A percentile compares a stretch with the other conserved stretches of the same genome.
phyloP scores from a whole-genome alignment of 176 grass and related monocot species.

The Paspalum vaginatum region DNA sequence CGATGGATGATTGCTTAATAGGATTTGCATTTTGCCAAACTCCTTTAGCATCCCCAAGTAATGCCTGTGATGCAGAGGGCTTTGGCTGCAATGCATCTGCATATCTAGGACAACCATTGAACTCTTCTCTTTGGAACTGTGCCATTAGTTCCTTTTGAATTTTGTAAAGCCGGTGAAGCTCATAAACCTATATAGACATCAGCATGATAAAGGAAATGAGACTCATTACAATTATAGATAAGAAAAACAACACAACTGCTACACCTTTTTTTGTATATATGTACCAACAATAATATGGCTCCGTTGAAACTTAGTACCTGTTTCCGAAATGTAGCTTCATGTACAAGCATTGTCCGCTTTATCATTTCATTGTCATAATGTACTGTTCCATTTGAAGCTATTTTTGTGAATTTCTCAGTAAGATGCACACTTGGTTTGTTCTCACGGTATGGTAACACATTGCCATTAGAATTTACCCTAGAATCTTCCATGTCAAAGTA shows the following conservation, averaged over 20 bases:
- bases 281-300: not conserved
- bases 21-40: slow-evolving; percentile 17
- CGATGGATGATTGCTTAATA: slow-evolving; percentile 33
- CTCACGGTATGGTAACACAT: slow-evolving; percentile 50
- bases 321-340: slow-evolving; percentile 76
- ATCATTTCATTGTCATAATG: slow-evolving; percentile 67
- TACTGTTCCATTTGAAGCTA: slow-evolving; percentile 47
- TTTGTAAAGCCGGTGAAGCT: slow-evolving; percentile 83
- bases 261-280: not conserved
- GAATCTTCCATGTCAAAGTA: slow-evolving; percentile 60
- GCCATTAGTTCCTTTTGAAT: slow-evolving; percentile 80
- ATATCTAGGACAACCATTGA: slow-evolving; percentile 39
- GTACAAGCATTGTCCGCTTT: slow-evolving; percentile 76
- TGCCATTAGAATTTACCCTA: slow-evolving; percentile 55
- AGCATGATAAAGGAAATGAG: slow-evolving; percentile 42
- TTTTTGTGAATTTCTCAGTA: slow-evolving; percentile 44
- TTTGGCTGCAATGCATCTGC: slow-evolving; percentile 42
- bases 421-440: slow-evolving; percentile 41
- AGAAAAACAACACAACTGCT: not conserved
- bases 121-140: slow-evolving; percentile 43
- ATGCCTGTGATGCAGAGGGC: slow-evolving; percentile 49
- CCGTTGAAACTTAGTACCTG: slow-evolving; percentile 55
- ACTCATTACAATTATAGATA: not conserved
- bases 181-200: slow-evolving; percentile 57
- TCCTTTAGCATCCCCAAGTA: slow-evolving; percentile 35